Conservation (phyloP, 2,329 filamentous ascomycete genomes). For the Mollisiaceae sp. region DNA sequence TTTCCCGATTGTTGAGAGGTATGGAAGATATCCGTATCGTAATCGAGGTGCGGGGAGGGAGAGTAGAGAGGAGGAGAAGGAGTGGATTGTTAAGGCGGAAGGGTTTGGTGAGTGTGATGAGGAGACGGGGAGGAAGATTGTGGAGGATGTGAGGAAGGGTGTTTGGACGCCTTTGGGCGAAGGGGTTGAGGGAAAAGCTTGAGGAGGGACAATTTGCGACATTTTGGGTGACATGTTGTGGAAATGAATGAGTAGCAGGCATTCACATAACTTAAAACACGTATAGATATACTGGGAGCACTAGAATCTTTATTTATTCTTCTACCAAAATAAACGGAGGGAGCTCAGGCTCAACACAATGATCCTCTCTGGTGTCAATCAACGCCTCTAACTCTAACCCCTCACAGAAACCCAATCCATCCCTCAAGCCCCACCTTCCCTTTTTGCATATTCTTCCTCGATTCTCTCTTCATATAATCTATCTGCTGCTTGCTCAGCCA, state of each 20-base stretch:
- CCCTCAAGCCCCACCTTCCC: slow-evolving; percentile 59
- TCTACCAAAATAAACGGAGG: slow-evolving; percentile 6
- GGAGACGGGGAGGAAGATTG: not conserved
- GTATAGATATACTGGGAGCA: not conserved
- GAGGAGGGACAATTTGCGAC: too few relatives aligned
- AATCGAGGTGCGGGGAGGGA: not conserved
- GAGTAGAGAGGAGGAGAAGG: not conserved
- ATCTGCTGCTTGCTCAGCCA: slow-evolving; percentile 23
- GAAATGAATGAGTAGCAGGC: too few relatives aligned
- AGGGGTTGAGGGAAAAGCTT: not conserved
- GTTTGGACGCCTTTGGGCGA: not conserved
- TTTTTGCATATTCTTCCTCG: slow-evolving; percentile 65
- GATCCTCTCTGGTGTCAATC: slow-evolving; percentile 14
- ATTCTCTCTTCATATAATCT: slow-evolving; percentile 61
- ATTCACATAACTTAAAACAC: not conserved
- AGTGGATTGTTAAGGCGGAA: not conserved
- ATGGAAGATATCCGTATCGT: not conserved
- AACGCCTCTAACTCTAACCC: not conserved
- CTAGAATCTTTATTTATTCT: not conserved
- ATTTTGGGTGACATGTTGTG: too few relatives aligned
- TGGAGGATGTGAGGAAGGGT: not conserved
- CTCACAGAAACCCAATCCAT: slow-evolving; percentile 2
- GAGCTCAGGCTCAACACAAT: slow-evolving; percentile 12
- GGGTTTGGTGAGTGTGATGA: not conserved
- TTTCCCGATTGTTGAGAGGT: not conserved